Conservation (phyloP, 179 eudicot species). For the Dionaea muscipula region DNA sequence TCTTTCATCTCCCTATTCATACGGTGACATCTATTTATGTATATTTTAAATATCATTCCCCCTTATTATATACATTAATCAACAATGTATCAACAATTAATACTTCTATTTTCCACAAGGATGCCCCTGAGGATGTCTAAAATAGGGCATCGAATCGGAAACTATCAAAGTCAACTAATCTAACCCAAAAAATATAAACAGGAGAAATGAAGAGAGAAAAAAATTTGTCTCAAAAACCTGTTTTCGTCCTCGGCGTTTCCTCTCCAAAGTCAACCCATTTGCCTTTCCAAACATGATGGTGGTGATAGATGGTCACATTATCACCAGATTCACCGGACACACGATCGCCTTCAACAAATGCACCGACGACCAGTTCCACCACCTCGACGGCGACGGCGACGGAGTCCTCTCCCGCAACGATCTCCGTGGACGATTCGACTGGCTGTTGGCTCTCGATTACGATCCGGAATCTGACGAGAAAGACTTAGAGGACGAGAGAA, state of each 20-base stretch:
- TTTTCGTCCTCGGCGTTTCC: neutral
- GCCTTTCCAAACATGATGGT: constrained; percentile 11
- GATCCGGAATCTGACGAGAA: constrained; percentile 13
- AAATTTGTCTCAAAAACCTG: neutral
- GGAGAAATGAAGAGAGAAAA: no score
- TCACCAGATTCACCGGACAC: constrained; percentile 28
- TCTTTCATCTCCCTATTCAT: no score
- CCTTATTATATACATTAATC: no score
- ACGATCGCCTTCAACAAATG: constrained; percentile 20
- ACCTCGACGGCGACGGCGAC: constrained; percentile 24
- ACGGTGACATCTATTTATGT: no score
- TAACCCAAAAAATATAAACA: no score
- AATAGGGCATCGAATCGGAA: no score
- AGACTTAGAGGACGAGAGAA: constrained; percentile 20
- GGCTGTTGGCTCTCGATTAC: constrained; percentile 9
- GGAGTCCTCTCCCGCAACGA: constrained; percentile 26
- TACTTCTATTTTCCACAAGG: no score
- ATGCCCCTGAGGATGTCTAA: no score
- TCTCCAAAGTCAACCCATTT: neutral
- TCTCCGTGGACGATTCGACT: constrained; percentile 9
- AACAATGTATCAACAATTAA: no score
- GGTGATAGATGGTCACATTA: constrained; percentile 28
- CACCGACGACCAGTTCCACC: constrained; percentile 24
- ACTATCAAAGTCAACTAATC: no score
- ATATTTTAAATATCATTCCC: no score